Base-by-base conservation (phyloP, 2,329 filamentous ascomycete genomes). In the Fusarium falciforme region DNA sequence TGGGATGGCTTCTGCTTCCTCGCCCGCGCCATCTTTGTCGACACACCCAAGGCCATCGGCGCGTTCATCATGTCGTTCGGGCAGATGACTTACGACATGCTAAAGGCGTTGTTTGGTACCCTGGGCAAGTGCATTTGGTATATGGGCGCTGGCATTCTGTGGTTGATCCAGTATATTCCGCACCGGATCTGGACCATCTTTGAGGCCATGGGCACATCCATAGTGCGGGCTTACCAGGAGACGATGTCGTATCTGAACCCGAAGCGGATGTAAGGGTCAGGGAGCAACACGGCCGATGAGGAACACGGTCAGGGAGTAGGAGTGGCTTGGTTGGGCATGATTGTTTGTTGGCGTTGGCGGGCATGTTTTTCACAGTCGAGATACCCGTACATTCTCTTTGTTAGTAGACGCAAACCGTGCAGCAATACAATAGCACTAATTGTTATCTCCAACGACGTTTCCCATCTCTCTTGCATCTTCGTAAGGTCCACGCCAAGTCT, bases 161-260 rank as follows among this genome's bases (percentile, higher is more conserved):
- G 71, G 68, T 17, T 84, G 8, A 59, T 82, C 6, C 65, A 71
- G n/a, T 86, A 79, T 58, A 69, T 84, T 2, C 83, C 83, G 4
- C 69, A 59, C 12, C 79, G 80, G 75, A 55, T 83, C 2, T 80
- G 80, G 76, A 74, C 78, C 31, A 81, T 83, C 2, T 2, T 83
- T 17, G 60, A 68, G 40, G 80, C 78, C 3, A 58, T 84, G 17
- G 82, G 79, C 4, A 72, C 70, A 2, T 82, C 80, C 3, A 33
- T 82, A 2, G 72, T 68, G 0, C 82, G 80, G 61, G 82, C 74
- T 0, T 79, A 78, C 22, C 74, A 83, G 47, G 84, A 85, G 72
- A 54, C 82, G 7, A 73, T 81, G 72, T 80, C 84, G 2, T 83
- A 77, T 73, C 40, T 83, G 11, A 76, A 84, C 49, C 83, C 84